Evolutionary conservation across 1,284 basidiomycete genomes (phyloP), one percentile per base, ranked within the genome.

Genomic region (Hemileia vastatrix): DNA sequence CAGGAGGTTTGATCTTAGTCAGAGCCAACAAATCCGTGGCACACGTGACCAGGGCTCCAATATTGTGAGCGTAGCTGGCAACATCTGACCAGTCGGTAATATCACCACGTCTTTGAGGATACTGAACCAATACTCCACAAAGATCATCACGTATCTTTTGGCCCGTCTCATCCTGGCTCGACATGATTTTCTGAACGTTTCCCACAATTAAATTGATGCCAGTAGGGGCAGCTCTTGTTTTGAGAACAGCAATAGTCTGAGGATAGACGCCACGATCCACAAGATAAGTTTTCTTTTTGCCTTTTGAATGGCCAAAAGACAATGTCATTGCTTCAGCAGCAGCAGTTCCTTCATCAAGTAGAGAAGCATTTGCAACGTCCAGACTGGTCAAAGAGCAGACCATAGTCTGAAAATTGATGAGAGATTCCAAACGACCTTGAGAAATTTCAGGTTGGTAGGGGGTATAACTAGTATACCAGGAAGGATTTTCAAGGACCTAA

Each of bases 401-500:
- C 86, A 98, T 91, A 2, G 92, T 92, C 79, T 98, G 94, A 76
- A 85, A 98, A 78, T 98, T 98, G 75, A 98, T 84, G 53, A 98
- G 83, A 4, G 92, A 96, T 77, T 98, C 94, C 61, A 98, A 82
- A 65, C 94, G 91, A 57, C 90, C 90, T 82, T 94, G 90, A 18
- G 91, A 84, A 73, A 94, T 87, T 79, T 95, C 90, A 5, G 90
- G 88, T 76, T 94, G 90, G 75, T 79, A 82, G 1, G 94, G 93
- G 1, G 92, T 96, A 77, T 97, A 97, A 54, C 89, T 90, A 2
- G 93, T 97, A 78, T 97, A 97, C 94, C 94, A 98, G 8, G 87
- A 89, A 23, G 93, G 94, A 76, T 95, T 97, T 78, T 98, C 93
- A 79, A 91, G 86, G 66, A 94, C 79, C 89, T 92, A n/a, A n/a